Conservation (phyloP, 2,329 filamentous ascomycete genomes). For the Emergomyces pasteurianus region DNA sequence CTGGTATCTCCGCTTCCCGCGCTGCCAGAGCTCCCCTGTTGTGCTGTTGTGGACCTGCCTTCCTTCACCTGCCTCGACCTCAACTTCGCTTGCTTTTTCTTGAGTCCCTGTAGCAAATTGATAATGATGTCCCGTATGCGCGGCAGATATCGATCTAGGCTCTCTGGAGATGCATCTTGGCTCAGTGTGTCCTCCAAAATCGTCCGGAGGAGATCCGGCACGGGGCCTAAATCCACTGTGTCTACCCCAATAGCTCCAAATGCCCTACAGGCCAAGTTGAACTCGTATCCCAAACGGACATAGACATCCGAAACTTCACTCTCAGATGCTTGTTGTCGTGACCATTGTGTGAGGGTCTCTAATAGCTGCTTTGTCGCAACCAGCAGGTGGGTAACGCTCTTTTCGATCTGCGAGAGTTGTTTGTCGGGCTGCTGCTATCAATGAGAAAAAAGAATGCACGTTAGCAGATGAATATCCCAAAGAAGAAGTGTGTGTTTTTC, state of each 20-base stretch:
- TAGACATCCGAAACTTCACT: conserved; percentile 97
- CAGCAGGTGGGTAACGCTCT: conserved; percentile 93
- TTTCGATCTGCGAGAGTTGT: conserved; percentile 92
- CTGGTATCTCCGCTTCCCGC: conserved; percentile 32
- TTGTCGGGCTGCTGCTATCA: conserved; percentile 42
- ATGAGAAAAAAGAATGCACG: conserved; percentile 4
- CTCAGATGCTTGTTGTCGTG: conserved; percentile 79
- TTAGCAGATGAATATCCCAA: conserved; percentile 3
- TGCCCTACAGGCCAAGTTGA: conserved; percentile 95
- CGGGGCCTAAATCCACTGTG: conserved; percentile 84
- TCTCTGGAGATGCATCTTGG: conserved; percentile 88
- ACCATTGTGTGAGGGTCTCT: conserved; percentile 97
- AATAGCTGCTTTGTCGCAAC: conserved; percentile 96
- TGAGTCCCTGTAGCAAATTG: conserved; percentile 86
- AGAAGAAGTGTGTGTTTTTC: not conserved
- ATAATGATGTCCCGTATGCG: conserved; percentile 98
- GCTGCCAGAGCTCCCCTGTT: conserved; percentile 38
- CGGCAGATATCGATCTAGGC: conserved; percentile 84
- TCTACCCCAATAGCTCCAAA: conserved; percentile 97
- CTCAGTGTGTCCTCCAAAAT: conserved; percentile 94
- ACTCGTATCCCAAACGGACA: conserved; percentile 92
- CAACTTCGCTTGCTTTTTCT: conserved; percentile 90
- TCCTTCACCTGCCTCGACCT: conserved; percentile 44
- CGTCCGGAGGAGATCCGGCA: conserved; percentile 76
- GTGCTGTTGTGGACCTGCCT: conserved; percentile 24